These are phyloP conservation scores for Pseudomonodictys pantanalensis DNA, from an alignment of 495 filamentous ascomycete genomes.

Conservation along the genomic window DNA sequence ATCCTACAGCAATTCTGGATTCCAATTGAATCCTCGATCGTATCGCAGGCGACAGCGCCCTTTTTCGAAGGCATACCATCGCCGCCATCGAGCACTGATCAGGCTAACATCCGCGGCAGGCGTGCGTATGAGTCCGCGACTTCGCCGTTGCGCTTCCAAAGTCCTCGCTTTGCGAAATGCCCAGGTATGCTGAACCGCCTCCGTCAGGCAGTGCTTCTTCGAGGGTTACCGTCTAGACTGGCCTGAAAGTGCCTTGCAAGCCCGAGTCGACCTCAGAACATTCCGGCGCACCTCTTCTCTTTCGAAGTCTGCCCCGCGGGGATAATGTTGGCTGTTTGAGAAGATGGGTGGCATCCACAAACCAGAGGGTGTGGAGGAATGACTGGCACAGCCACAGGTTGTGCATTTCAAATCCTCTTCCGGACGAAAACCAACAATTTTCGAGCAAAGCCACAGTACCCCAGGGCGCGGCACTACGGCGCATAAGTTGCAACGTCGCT, in stretches of 20 bases:
- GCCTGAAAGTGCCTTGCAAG: too few relatives aligned
- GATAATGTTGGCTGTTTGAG: background rate
- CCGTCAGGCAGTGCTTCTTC: too few relatives aligned
- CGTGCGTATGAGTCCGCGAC: background rate
- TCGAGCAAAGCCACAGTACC: constrained; percentile 13
- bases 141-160: background rate
- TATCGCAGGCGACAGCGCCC: constrained; percentile 7
- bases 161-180: too few relatives aligned
- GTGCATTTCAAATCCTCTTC: background rate
- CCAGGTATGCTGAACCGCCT: too few relatives aligned
- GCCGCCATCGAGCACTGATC: background rate
- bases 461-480: constrained; percentile 1
- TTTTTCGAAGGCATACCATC: background rate
- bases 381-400: constrained; percentile 22
- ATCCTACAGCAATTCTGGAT: too few relatives aligned
- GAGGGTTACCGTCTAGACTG: too few relatives aligned
- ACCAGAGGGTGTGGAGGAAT: constrained; percentile 1
- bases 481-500: background rate
- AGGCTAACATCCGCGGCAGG: constrained; percentile 11
- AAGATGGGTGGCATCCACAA: background rate
- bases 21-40: constrained; percentile 1
- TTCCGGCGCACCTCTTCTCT: too few relatives aligned
- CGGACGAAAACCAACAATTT: background rate
- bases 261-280: too few relatives aligned
- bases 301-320: constrained; percentile 16